Percentiles rank a stretch among this genome's conserved stretches.
Evolutionary conservation across 2,329 filamentous ascomycete genomes (phyloP).

Genomic region (Myriosclerotinia scirpicola): DNA sequence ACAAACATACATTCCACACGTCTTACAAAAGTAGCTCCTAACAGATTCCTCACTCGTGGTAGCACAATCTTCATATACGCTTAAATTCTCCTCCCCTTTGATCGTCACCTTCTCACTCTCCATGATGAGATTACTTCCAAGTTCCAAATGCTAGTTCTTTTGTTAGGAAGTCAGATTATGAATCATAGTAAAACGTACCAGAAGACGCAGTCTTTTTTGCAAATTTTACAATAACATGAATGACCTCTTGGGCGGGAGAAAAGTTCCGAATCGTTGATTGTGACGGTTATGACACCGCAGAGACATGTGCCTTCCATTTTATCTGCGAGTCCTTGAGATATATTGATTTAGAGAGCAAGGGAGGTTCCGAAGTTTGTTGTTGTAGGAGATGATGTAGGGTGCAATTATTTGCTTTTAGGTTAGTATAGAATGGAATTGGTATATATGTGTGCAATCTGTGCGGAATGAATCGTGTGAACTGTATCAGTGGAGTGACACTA

Average conservation of each 20-base stretch:
- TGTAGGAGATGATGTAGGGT: no score
- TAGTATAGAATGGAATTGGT: neutral
- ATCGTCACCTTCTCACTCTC: conserved; percentile 46
- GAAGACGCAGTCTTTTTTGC: conserved; percentile 11
- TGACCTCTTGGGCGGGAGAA: conserved; percentile 47
- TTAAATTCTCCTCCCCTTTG: conserved; percentile 45
- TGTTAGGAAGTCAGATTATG: neutral
- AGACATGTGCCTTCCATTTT: conserved; percentile 45
- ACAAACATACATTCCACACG: conserved; percentile 46
- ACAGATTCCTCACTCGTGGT: conserved; percentile 50
- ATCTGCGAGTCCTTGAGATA: neutral
- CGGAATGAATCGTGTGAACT: conserved; percentile 1
- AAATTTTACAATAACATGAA: conserved; percentile 53
- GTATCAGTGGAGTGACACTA: no score
- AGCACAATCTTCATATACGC: conserved; percentile 46
- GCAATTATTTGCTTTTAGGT: neutral
- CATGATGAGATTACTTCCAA: conserved; percentile 40
- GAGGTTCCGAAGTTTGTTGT: neutral
- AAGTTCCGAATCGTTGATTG: conserved; percentile 49
- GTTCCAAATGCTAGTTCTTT: conserved; percentile 2
- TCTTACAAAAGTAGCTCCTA: conserved; percentile 47
- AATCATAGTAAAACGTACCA: neutral
- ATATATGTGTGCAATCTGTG: neutral
- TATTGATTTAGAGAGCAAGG: neutral
- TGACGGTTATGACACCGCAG: conserved; percentile 50